phyloP scores from a whole-genome alignment of 805 yeast genomes.

The Starmerella riodocensis region DNA sequence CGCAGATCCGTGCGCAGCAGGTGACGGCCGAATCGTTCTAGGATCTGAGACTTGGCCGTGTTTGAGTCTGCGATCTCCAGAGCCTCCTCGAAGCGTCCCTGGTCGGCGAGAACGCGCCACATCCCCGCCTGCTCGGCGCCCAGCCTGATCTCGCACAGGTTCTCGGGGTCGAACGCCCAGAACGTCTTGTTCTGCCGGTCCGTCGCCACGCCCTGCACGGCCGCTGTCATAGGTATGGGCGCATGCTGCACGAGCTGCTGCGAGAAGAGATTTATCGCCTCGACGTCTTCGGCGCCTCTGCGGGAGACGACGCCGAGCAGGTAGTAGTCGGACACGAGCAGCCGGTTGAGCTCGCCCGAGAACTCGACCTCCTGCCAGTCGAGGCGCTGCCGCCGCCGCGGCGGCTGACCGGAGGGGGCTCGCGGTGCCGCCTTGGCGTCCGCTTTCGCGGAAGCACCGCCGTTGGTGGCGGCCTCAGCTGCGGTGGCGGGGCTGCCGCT shows the following conservation, averaged over 20 bases:
- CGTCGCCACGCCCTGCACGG: conserved; percentile 35
- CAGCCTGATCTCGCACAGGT: conserved; percentile 54
- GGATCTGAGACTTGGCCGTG: conserved; percentile 35
- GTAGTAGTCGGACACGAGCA: conserved; percentile 13
- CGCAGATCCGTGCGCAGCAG: conserved; percentile 27
- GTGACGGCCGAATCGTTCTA: conserved; percentile 42
- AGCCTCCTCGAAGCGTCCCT: conserved; percentile 52
- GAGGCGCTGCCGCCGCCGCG: background rate
- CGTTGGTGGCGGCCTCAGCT: too few species aligned
- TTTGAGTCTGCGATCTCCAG: conserved; percentile 30
- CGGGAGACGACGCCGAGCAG: conserved; percentile 3
- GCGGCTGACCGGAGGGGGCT: too few species aligned
- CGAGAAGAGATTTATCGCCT: conserved; percentile 9
- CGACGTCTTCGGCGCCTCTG: background rate
- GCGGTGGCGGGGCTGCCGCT: too few species aligned
- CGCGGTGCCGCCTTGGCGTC: too few species aligned
- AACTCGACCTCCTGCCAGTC: conserved; percentile 2
- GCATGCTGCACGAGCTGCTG: conserved; percentile 36
- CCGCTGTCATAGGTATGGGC: conserved; percentile 28
- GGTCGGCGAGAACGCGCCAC: conserved; percentile 52
- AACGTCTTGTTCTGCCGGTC: conserved; percentile 45
- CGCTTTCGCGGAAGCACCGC: too few species aligned
- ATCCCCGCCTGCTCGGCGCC: conserved; percentile 58
- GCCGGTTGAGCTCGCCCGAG: background rate
- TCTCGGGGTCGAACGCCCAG: conserved; percentile 57